Conservation (phyloP, 441 rosid species). For the Adansonia grandidieri region DNA sequence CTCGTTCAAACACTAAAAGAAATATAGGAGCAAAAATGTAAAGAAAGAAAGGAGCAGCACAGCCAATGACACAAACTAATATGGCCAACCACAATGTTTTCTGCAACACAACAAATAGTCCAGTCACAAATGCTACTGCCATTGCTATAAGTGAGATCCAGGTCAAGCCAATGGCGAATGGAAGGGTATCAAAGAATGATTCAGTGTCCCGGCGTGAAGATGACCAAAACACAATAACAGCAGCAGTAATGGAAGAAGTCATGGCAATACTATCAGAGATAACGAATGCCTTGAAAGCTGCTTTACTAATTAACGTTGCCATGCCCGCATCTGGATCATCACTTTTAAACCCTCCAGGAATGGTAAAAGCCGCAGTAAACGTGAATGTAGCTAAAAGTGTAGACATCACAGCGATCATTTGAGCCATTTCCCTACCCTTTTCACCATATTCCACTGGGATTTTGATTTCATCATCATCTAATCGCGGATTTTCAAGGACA, state of each 20-base stretch:
- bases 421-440: background rate
- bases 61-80: slow-evolving; percentile 13
- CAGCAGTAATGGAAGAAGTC: slow-evolving; percentile 25
- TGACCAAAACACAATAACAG: slow-evolving; percentile 23
- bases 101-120: slow-evolving; percentile 9
- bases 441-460: background rate
- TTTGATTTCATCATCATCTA: background rate
- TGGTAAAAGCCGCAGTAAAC: slow-evolving; percentile 25
- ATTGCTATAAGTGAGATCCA: slow-evolving; percentile 26
- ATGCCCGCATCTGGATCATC: slow-evolving; percentile 21
- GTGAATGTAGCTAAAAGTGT: slow-evolving; percentile 25
- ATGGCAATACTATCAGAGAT: slow-evolving; percentile 21
- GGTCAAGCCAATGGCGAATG: slow-evolving; percentile 20
- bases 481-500: background rate
- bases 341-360: slow-evolving; percentile 32
- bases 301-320: slow-evolving; percentile 19
- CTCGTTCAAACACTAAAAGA: background rate
- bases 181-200: slow-evolving; percentile 17
- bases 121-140: slow-evolving; percentile 28
- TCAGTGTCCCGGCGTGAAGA: background rate
- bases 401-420: background rate
- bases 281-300: slow-evolving; percentile 32
- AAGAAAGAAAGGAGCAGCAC: slow-evolving; percentile 18
- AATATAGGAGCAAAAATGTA: slow-evolving; percentile 7
- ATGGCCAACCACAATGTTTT: slow-evolving; percentile 13